Percentiles rank a stretch among this genome's conserved stretches.
phyloP scores from a whole-genome alignment of 148 eudicot genomes.

The Chenopodium suecicum region DNA sequence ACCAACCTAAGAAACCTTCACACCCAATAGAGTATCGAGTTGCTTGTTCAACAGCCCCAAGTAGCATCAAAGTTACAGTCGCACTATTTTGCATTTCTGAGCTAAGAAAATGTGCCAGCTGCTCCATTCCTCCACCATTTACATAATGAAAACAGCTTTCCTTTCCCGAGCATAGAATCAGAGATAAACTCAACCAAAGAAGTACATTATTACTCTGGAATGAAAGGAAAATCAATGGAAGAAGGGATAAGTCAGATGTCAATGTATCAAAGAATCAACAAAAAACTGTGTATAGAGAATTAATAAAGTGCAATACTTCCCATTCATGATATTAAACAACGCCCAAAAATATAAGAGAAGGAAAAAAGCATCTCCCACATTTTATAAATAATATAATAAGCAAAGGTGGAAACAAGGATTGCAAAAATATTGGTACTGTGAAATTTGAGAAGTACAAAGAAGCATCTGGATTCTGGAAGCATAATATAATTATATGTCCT shows the following conservation, averaged over 20 bases:
- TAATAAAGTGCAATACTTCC: not conserved
- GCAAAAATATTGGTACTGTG: not conserved
- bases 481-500: not conserved
- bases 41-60: conserved; percentile 90
- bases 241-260: conserved; percentile 13
- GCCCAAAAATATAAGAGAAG: not conserved
- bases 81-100: conserved; percentile 45
- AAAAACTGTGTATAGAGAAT: not conserved
- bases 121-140: conserved; percentile 82
- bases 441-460: not conserved
- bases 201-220: conserved; percentile 64
- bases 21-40: conserved; percentile 84
- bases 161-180: conserved; percentile 69
- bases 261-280: conserved; percentile 12
- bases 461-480: not conserved
- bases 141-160: conserved; percentile 94
- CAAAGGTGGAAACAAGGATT: not conserved
- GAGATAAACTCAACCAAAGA: conserved; percentile 74
- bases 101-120: conserved; percentile 53
- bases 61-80: conserved; percentile 60
- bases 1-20: conserved; percentile 98
- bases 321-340: not conserved
- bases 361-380: not conserved
- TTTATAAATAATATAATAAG: not conserved
- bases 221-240: conserved; percentile 16